Evolutionary conservation across 306 rosid genomes (phyloP).

Genomic region (Begonia peltatifolia): DNA sequence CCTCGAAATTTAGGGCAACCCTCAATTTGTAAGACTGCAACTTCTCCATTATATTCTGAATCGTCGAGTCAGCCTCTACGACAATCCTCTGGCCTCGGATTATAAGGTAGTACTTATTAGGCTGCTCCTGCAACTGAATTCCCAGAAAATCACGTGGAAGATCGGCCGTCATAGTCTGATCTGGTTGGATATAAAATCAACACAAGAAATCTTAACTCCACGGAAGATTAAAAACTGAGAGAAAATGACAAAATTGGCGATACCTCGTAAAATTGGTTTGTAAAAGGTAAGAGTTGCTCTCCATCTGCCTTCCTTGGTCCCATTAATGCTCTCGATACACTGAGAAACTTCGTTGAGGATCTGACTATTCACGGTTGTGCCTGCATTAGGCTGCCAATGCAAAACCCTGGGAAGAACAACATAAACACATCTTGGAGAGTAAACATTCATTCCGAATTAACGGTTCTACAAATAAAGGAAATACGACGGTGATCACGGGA

Average conservation of each 20-base stretch:
- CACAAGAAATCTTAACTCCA: no score
- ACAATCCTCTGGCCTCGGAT: constrained; percentile 61
- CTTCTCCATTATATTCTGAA: constrained; percentile 74
- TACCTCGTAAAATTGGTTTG: constrained; percentile 76
- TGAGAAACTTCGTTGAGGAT: constrained; percentile 75
- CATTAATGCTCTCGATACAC: constrained; percentile 69
- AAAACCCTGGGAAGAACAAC: constrained; percentile 36
- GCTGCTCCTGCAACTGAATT: constrained; percentile 61
- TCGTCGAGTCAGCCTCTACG: constrained; percentile 69
- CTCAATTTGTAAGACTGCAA: constrained; percentile 79
- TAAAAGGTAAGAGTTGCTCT: constrained; percentile 78
- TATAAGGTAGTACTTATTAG: constrained; percentile 63
- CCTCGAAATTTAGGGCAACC: constrained; percentile 75
- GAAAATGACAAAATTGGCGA: neutral
- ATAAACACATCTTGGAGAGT: neutral
- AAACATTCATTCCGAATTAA: neutral
- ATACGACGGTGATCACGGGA: no score
- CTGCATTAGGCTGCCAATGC: constrained; percentile 87
- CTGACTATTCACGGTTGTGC: constrained; percentile 51
- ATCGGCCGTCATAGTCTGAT: constrained; percentile 25
- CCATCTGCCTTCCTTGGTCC: constrained; percentile 77
- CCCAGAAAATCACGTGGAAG: constrained; percentile 78
- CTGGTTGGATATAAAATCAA: constrained; percentile 13
- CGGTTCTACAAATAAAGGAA: neutral
- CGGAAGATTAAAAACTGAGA: neutral